Evolutionary conservation across 805 yeast species (phyloP).

Genomic region (Teunomyces panamensis): DNA sequence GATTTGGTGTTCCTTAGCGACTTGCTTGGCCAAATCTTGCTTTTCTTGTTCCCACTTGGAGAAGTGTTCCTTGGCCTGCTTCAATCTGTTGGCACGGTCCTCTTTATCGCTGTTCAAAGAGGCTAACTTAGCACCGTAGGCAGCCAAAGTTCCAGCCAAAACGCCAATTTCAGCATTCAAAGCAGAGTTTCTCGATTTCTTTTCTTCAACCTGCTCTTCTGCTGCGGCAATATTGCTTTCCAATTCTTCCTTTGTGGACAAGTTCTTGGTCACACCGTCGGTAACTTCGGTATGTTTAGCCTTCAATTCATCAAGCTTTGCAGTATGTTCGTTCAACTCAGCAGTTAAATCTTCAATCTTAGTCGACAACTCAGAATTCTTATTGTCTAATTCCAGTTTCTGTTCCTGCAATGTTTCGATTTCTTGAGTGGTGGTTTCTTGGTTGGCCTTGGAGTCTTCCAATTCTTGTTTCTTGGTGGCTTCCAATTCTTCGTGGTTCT

Average conservation of each 20-base stretch:
- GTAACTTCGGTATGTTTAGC: constrained; percentile 28
- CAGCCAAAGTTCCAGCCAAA: constrained; percentile 41
- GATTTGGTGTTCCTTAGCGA: constrained; percentile 34
- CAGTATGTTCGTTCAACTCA: constrained; percentile 38
- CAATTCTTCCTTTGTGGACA: constrained; percentile 40
- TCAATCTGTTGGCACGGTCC: constrained; percentile 32
- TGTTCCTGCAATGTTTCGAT: constrained; percentile 45
- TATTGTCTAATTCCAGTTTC: constrained; percentile 38
- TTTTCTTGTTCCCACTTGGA: constrained; percentile 46
- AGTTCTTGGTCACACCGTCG: constrained; percentile 25
- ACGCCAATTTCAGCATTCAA: constrained; percentile 44
- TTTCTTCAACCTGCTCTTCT: constrained; percentile 34
- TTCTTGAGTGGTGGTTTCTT: constrained; percentile 41
- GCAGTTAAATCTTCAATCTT: constrained; percentile 43
- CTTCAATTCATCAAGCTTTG: constrained; percentile 31
- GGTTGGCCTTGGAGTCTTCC: constrained; percentile 39
- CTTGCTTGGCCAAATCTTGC: constrained; percentile 37
- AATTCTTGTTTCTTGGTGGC: constrained; percentile 44
- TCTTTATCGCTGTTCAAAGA: constrained; percentile 38
- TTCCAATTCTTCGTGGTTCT: constrained; percentile 44
- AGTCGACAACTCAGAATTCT: constrained; percentile 34
- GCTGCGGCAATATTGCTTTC: constrained; percentile 34
- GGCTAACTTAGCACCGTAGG: constrained; percentile 43
- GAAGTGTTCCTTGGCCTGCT: constrained; percentile 40
- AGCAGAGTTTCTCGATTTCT: constrained; percentile 34